Percentiles rank a stretch among this genome's conserved stretches.
Conservation (phyloP, 2,329 filamentous ascomycete genomes). For the Paecilomyces variotii region DNA sequence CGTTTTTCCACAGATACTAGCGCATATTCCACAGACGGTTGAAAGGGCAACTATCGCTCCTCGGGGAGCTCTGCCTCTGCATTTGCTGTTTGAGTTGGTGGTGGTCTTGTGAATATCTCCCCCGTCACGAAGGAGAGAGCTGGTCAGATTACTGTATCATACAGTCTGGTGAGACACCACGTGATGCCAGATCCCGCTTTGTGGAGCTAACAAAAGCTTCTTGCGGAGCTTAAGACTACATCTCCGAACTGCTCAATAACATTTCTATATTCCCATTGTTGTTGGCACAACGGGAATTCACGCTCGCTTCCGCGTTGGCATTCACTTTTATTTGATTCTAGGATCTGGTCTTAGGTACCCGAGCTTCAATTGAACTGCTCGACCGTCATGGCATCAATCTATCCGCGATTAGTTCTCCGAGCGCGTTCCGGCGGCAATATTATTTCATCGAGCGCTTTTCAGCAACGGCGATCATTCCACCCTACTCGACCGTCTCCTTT, state of each 20-base stretch:
- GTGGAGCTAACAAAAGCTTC: neutral
- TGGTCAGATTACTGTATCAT: neutral
- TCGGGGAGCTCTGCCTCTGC: conserved; percentile 1
- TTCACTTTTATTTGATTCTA: neutral
- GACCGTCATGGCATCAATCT: conserved; percentile 8
- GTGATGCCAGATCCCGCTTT: neutral
- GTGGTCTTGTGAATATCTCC: neutral
- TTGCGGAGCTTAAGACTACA: neutral
- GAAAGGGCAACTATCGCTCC: neutral
- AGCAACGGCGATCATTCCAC: conserved; percentile 42
- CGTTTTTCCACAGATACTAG: neutral
- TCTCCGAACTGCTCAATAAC: neutral
- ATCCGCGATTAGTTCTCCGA: conserved; percentile 3
- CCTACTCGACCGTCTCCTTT: conserved; percentile 36
- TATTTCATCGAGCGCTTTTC: conserved; percentile 2
- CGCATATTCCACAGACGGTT: neutral
- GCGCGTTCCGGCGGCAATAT: conserved; percentile 4
- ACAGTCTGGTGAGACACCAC: neutral
- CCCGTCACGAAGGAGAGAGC: neutral
- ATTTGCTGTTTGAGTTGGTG: neutral
- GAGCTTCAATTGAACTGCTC: neutral
- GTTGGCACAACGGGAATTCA: neutral
- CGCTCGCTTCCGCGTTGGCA: neutral
- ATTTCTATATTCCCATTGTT: neutral
- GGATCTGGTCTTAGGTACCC: neutral